These are phyloP conservation scores for Moelleriella libera DNA, from an alignment of 2,329 filamentous ascomycete species.

Conservation along the genomic window DNA sequence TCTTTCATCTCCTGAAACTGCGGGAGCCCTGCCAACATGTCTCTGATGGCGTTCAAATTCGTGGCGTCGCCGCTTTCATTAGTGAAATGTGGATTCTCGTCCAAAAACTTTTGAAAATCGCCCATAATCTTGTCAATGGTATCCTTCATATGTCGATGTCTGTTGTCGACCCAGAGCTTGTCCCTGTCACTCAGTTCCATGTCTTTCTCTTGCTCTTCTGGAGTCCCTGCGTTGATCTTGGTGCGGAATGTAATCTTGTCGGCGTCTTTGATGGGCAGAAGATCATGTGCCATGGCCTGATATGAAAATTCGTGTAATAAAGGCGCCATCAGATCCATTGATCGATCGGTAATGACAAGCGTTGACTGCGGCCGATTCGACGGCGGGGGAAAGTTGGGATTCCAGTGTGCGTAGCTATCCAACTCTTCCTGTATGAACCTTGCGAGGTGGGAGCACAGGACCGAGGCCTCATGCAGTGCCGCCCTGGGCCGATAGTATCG, in stretches of 20 bases:
- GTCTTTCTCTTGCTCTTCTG: constrained; percentile 66
- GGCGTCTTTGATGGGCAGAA: constrained; percentile 74
- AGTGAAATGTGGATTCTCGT: constrained; percentile 84
- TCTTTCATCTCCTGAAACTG: constrained; percentile 95
- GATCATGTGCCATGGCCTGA: constrained; percentile 93
- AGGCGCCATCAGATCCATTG: constrained; percentile 83
- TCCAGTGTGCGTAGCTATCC: constrained; percentile 74
- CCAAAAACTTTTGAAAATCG: constrained; percentile 85
- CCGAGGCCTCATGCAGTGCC: constrained; percentile 71
- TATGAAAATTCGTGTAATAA: constrained; percentile 95
- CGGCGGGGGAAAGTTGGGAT: constrained; percentile 65
- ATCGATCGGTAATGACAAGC: constrained; percentile 76
- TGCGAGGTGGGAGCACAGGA: constrained; percentile 77
- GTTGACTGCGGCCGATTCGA: constrained; percentile 65
- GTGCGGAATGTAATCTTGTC: constrained; percentile 83
- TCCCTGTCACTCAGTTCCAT: constrained; percentile 86
- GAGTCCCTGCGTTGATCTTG: constrained; percentile 57
- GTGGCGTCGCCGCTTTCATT: constrained; percentile 51
- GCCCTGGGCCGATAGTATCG: constrained; percentile 73
- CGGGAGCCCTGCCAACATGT: constrained; percentile 89
- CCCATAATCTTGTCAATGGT: constrained; percentile 85
- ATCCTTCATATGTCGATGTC: constrained; percentile 95
- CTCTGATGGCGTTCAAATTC: constrained; percentile 81
- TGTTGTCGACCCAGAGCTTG: constrained; percentile 87
- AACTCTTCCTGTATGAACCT: constrained; percentile 85